phyloP scores from a whole-genome alignment of 1,284 basidiomycete species.

The Cryptococcus jaspeensis region DNA sequence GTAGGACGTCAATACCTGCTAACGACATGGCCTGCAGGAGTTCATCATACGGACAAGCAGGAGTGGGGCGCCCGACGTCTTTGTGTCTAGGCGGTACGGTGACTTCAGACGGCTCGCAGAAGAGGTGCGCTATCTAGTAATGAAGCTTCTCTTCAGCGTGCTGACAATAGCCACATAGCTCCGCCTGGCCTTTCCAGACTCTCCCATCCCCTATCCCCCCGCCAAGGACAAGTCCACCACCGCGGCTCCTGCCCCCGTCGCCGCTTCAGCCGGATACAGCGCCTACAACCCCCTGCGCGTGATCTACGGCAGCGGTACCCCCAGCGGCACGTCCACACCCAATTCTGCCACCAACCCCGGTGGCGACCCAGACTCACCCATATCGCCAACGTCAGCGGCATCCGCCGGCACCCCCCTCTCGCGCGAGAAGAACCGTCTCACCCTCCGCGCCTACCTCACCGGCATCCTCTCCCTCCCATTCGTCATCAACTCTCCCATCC shows the following conservation, averaged over 20 bases:
- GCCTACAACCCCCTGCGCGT: slow-evolving; percentile 48
- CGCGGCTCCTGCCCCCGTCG: slow-evolving; percentile 34
- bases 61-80: slow-evolving; percentile 69
- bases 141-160: slow-evolving; percentile 29
- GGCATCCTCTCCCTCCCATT: slow-evolving; percentile 69
- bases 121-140: too few relatives aligned
- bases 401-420: slow-evolving; percentile 58
- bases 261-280: slow-evolving; percentile 29
- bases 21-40: slow-evolving; percentile 60
- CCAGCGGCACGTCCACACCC: slow-evolving; percentile 18
- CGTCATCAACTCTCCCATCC: slow-evolving; percentile 78
- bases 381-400: slow-evolving; percentile 1
- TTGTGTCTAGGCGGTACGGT: slow-evolving; percentile 88
- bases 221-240: slow-evolving; percentile 79
- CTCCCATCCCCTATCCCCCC: slow-evolving; percentile 74
- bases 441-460: slow-evolving; percentile 87
- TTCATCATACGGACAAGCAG: slow-evolving; percentile 89
- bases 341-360: slow-evolving; percentile 12
- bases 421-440: slow-evolving; percentile 92
- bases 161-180: slow-evolving; percentile 58
- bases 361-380: slow-evolving; percentile 3
- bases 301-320: slow-evolving; percentile 49
- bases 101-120: slow-evolving; percentile 85
- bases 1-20: not conserved
- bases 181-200: slow-evolving; percentile 75